phyloP scores from a whole-genome alignment of 805 yeast genomes.

The Ogataea chonburiensis region DNA sequence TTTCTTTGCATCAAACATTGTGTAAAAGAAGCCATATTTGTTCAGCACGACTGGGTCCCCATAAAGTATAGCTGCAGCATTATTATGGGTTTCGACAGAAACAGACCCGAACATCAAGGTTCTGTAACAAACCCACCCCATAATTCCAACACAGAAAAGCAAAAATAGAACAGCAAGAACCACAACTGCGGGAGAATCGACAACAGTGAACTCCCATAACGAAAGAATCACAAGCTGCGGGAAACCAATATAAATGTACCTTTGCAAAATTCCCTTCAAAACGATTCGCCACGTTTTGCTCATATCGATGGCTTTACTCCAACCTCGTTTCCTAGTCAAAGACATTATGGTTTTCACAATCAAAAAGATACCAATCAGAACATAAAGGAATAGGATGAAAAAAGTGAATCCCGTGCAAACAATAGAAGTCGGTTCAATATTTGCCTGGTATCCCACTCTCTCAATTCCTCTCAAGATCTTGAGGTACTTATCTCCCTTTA shows the following conservation, averaged over 20 bases:
- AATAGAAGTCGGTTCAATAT: slow-evolving; percentile 78
- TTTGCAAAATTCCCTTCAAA: slow-evolving; percentile 74
- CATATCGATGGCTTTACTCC: slow-evolving; percentile 17
- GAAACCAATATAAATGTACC: slow-evolving; percentile 82
- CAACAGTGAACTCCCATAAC: slow-evolving; percentile 79
- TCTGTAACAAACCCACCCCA: slow-evolving; percentile 66
- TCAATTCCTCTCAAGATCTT: slow-evolving; percentile 82
- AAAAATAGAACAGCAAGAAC: slow-evolving; percentile 76
- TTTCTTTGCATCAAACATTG: slow-evolving; percentile 77
- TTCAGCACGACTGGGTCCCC: slow-evolving; percentile 71
- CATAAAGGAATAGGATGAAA: slow-evolving; percentile 73
- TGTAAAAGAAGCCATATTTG: slow-evolving; percentile 85
- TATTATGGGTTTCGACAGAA: slow-evolving; percentile 60
- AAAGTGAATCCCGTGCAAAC: slow-evolving; percentile 87
- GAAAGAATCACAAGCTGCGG: slow-evolving; percentile 77
- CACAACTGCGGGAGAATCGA: slow-evolving; percentile 86
- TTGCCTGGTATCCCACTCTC: slow-evolving; percentile 73
- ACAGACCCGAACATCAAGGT: slow-evolving; percentile 59
- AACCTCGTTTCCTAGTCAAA: slow-evolving; percentile 28
- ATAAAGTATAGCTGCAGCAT: slow-evolving; percentile 85
- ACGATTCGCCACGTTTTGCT: slow-evolving; percentile 49
- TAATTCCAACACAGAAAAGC: slow-evolving; percentile 54
- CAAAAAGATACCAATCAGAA: slow-evolving; percentile 61
- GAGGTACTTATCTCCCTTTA: slow-evolving; percentile 56
- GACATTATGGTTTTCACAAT: slow-evolving; percentile 51